phyloP scores from a whole-genome alignment of 192 early-diverging fungal species.

The Podila verticillata region DNA sequence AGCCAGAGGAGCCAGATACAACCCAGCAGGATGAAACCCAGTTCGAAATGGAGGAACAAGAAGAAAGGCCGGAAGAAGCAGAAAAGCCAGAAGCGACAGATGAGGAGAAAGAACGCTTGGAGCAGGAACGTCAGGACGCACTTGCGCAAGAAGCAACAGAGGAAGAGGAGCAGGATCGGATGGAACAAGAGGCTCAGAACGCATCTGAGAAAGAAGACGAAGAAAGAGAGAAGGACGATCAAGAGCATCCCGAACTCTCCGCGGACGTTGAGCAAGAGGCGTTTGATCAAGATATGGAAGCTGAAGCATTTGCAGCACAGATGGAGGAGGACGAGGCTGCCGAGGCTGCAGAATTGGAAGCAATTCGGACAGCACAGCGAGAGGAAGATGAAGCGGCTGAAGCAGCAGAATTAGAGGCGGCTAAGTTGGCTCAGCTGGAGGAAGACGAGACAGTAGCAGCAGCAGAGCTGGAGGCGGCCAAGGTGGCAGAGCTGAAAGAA shows the following conservation, averaged over 20 bases:
- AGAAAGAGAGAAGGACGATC: not conserved
- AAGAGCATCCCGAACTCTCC: not conserved
- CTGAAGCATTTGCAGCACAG: not conserved
- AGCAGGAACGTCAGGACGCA: too few species aligned
- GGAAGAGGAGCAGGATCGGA: not conserved
- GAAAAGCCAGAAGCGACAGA: too few species aligned
- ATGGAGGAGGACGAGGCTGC: slow-evolving; percentile 1
- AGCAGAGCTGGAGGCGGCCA: not conserved
- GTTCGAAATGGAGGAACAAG: not conserved
- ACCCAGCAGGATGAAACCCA: not conserved
- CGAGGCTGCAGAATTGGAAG: not conserved
- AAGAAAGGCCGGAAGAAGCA: not conserved
- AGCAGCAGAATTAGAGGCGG: not conserved
- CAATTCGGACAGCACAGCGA: not conserved
- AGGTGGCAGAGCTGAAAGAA: not conserved
- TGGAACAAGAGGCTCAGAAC: not conserved
- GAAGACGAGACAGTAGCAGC: not conserved
- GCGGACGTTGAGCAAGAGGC: not conserved
- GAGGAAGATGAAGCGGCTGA: not conserved
- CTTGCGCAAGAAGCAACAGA: not conserved
- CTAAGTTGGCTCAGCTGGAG: not conserved
- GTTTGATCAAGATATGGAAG: not conserved
- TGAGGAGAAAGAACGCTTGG: too few species aligned
- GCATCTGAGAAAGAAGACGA: not conserved
- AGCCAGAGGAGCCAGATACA: not conserved